Evolutionary conservation across 345 rosid genomes (phyloP).

Genomic region (Triadica sebifera): DNA sequence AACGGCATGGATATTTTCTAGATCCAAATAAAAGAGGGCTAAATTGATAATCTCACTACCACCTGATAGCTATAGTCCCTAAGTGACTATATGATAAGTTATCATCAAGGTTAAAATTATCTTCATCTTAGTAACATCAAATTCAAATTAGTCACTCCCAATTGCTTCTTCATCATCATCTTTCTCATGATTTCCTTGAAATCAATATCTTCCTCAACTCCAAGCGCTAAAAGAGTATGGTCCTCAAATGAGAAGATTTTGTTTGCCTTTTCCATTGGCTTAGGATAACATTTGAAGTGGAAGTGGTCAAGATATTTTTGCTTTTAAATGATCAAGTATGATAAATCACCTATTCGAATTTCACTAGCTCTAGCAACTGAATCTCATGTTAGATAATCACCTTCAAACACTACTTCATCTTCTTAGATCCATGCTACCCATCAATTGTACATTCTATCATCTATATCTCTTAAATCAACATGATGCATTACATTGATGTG

Average conservation of each 20-base stretch:
- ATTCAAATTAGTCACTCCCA: not conserved
- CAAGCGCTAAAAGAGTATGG: not conserved
- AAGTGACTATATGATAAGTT: not conserved
- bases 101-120: not conserved
- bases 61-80: not conserved
- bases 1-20: not conserved
- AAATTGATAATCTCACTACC: not conserved
- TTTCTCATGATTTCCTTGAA: not conserved
- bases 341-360: not conserved
- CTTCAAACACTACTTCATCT: not conserved
- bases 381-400: not conserved
- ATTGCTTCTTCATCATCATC: not conserved
- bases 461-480: not conserved
- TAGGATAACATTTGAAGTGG: not conserved
- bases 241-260: not conserved
- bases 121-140: not conserved
- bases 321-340: not conserved
- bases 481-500: not conserved
- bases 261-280: too few species aligned
- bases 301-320: not conserved
- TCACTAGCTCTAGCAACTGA: not conserved
- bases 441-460: not conserved
- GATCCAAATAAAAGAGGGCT: not conserved
- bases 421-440: not conserved
- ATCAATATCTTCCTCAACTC: not conserved